Conservation (phyloP, 345 rosid genomes). For the Eucalyptus melliodora region DNA sequence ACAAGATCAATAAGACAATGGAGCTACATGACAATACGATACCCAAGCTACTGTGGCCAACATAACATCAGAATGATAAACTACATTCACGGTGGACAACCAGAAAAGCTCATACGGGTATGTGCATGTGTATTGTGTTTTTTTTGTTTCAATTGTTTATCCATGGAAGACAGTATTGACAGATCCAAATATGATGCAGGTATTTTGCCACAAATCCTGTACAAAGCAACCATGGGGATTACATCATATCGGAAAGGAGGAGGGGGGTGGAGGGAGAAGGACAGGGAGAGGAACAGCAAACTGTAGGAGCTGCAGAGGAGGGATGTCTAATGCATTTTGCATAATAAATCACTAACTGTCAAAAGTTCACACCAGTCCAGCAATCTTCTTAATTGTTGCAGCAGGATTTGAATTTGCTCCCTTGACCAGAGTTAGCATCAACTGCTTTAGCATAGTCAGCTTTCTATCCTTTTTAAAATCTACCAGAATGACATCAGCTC, state of each 20-base stretch:
- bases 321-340: background rate
- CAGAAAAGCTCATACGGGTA: background rate
- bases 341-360: background rate
- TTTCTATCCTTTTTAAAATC: constrained; percentile 82
- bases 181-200: background rate
- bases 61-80: background rate
- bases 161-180: background rate
- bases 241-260: background rate
- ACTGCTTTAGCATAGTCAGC: constrained; percentile 78
- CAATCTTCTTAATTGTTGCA: constrained; percentile 79
- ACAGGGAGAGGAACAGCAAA: background rate
- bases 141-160: background rate
- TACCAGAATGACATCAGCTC: constrained; percentile 77
- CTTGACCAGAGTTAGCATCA: constrained; percentile 59
- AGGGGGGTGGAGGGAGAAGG: background rate
- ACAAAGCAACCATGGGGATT: background rate
- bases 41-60: background rate
- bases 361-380: constrained; percentile 66
- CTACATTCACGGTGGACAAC: background rate
- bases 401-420: constrained; percentile 91
- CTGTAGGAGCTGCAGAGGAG: background rate
- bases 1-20: background rate
- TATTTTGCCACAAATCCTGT: background rate
- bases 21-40: background rate
- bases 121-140: background rate